A percentile compares a stretch with the other conserved stretches of the same genome.
Evolutionary conservation across 768 basidiomycete species (phyloP).

Genomic region (Boletus sensibilis): DNA sequence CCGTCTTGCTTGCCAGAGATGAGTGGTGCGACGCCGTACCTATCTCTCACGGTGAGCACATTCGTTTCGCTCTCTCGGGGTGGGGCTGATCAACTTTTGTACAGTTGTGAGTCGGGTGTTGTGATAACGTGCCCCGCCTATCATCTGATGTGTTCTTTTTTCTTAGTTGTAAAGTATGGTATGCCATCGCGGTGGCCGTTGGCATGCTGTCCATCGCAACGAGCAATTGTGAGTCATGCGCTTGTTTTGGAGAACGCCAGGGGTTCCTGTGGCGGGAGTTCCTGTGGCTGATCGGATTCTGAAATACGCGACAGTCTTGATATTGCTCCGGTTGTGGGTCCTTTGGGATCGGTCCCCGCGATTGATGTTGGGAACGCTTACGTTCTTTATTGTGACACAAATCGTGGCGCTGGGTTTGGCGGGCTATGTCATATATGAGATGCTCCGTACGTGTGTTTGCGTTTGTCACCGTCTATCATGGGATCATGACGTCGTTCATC

Average conservation of each 20-base stretch:
- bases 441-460: slow-evolving; percentile 27
- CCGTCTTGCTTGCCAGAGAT: slow-evolving; percentile 14
- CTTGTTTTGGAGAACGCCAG: neutral
- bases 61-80: neutral
- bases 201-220: slow-evolving; percentile 37
- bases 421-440: slow-evolving; percentile 25
- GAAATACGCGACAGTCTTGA: slow-evolving; percentile 30
- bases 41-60: slow-evolving; percentile 18
- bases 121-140: neutral
- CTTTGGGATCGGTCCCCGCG: slow-evolving; percentile 32
- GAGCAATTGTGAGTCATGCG: slow-evolving; percentile 34
- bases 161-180: slow-evolving; percentile 28
- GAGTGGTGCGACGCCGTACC: slow-evolving; percentile 14
- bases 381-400: slow-evolving; percentile 33
- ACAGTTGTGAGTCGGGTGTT: slow-evolving; percentile 19
- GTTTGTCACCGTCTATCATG: neutral
- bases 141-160: slow-evolving; percentile 1
- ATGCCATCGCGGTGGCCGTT: slow-evolving; percentile 19
- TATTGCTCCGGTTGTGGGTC: slow-evolving; percentile 41
- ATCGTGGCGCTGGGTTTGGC: slow-evolving; percentile 21
- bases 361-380: slow-evolving; percentile 31
- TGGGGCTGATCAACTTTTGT: neutral
- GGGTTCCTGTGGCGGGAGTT: too few species aligned
- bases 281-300: slow-evolving; percentile 4
- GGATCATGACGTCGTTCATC: neutral